Evolutionary conservation across 768 basidiomycete species (phyloP), one percentile per base, ranked within the genome.

Genomic region (Psilocybe cyanescens): DNA sequence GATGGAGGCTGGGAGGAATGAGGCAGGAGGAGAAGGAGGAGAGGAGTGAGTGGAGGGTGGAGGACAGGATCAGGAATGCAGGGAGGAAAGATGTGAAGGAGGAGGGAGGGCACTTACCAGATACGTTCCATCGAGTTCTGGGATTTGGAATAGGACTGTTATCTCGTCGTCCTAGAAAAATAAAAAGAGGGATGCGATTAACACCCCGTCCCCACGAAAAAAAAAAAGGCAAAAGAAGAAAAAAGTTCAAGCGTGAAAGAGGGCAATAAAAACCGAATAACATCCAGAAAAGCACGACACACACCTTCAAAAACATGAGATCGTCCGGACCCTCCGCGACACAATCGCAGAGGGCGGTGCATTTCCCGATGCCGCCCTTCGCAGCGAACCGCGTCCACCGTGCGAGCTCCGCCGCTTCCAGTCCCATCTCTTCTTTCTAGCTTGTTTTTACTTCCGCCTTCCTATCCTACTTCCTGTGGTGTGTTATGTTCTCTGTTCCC

Each of bases 301-400:
- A 51, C 58, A 87, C 92, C 83, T 90, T 88, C 52, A 95, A 74
- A 71, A 95, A 94, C 93, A 95, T 95, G 48, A 95, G 80, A 73
- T 95, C 93, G 24, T 88, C 88, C 9, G 83, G 72, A 41, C 81
- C 80, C 71, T 92, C 86, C 1, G 91, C 91, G 17, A 91, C 83
- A 67, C 90, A 92, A 72, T 95, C 92, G 56, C 82, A 79, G 28
- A 81, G 59, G 3, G 93, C 93, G 1, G 84, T 86, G 64, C 92
- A 93, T 66, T 80, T 89, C 4, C 93, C 93, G 56, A 95, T 92
- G 12, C 93, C 93, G 0, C 93, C 93, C 68, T 93, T 94, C 4
- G 79, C 84, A 0, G 93, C 93, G 71, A 95, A 94, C 44, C 93
- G 81, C 8, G 89, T 90, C 93, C 93, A 95, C 45, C 90, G 81